Conservation (phyloP, 805 yeast species). For the Zygoascus tannicola region DNA sequence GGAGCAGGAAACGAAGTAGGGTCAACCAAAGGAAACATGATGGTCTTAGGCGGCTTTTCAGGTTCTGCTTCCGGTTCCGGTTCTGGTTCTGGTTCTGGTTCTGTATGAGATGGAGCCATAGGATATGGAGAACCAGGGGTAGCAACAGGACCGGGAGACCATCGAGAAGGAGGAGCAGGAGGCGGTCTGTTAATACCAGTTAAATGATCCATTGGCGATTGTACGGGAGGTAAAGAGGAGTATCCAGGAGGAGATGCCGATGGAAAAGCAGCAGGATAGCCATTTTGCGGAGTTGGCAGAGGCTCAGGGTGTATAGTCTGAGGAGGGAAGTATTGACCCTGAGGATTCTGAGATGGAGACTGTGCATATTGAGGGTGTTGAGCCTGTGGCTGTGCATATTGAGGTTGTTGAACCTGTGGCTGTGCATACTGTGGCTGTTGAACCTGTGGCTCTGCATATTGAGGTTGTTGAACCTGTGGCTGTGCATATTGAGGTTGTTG, state of each 20-base stretch:
- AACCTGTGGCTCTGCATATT: conserved; percentile 9
- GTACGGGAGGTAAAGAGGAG: background rate
- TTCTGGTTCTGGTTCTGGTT: background rate
- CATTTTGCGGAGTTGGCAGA: conserved; percentile 1
- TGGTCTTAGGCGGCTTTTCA: background rate
- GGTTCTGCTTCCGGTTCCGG: background rate
- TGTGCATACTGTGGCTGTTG: conserved; percentile 4
- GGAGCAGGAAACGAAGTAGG: conserved; percentile 46
- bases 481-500: conserved; percentile 12
- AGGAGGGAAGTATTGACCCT: background rate
- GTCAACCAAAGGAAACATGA: conserved; percentile 51
- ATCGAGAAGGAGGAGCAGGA: conserved; percentile 6
- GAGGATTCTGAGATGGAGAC: background rate
- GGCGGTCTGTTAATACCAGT: background rate
- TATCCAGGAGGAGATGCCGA: background rate
- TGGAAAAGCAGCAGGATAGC: background rate
- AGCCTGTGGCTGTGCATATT: conserved; percentile 6
- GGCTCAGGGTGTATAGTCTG: background rate
- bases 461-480: conserved; percentile 10
- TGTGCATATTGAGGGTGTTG: conserved; percentile 11
- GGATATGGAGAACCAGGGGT: background rate
- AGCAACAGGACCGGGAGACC: conserved; percentile 1
- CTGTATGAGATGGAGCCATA: background rate
- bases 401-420: conserved; percentile 11
- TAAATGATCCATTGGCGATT: conserved; percentile 5